Evolutionary conservation across 2,329 filamentous ascomycete genomes (phyloP), one percentile per base, ranked within the genome.

Genomic region (Colletotrichum truncatum): DNA sequence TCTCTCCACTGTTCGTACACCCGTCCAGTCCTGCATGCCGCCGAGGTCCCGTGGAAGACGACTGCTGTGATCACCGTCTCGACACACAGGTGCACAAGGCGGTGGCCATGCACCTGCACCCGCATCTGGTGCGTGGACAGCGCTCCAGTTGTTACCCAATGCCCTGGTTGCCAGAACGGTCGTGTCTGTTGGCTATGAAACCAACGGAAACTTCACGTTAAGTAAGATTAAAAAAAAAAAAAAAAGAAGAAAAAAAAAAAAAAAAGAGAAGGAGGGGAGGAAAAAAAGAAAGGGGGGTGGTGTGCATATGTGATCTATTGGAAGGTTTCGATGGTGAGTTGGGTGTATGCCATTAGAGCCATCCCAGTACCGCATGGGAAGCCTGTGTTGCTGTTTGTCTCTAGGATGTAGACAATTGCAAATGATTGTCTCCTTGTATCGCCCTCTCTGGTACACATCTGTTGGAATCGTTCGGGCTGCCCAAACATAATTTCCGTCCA

Each of bases 21-120:
- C 32, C 62, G 49, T 61, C 34, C 49, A 56, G 38, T n/a, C 63
- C 49, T 66, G 63, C 58, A 66, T 66, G 59, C 39, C 34, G 58
- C 21, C 58, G 45, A 58, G 51, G 59, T 66, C 59, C 64, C 59
- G 64, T 66, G 64, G 59, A 32, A 53, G 46, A 21, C 26, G 39
- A 23, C 34, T 58, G 43, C 64, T 66, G 59, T 64, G 58, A 41
- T n/a, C n/a, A n/a, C n/a, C n/a, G n/a, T n/a, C 52, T 34, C 43
- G 49, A 23, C 34, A 46, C 36, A 41, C 43, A 26, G 25, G 30
- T 36, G 14, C 28, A 58, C 28, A 39, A 34, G 30, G n/a, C n/a
- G 12, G 7, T 39, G 16, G 32, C 23, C 12, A 46, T 48, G 21
- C 34, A 54, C 30, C 25, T 46, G 41, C 54, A 49, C 26, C 23